Evolutionary conservation across 208 protist genomes (phyloP), one percentile per base, ranked within the genome.

Genomic region (Jaenimonas drosophilae): DNA sequence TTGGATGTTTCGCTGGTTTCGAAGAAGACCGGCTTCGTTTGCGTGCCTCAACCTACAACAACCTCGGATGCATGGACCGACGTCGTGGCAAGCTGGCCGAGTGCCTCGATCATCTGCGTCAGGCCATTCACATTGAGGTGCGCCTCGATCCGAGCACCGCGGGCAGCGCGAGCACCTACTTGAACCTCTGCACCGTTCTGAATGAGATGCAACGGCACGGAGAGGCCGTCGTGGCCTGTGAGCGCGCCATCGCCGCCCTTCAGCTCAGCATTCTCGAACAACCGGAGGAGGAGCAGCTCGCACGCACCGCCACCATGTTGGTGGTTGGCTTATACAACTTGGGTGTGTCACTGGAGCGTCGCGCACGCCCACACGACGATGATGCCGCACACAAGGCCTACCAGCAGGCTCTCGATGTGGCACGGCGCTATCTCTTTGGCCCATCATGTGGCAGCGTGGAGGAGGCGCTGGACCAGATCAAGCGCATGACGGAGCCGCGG

Each of bases 21-120:
- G 76, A 82, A 14, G 17, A 64, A 29, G 59, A 72, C 16, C 62
- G 88, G 26, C 51, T 84, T 7, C 58, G 70, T 2, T 60, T 92
- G 48, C 80, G 83, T 33, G 84, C 81, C 1, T 59, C 81, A 3
- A 95, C 88, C 46, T 66, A 76, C 36, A 95, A 95, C 64, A 91
- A 95, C 60, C 65, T 91, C 23, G 88, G 88, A 11, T 93, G 83
- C 51, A 74, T 95, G 61, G 77, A 91, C 50, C 74, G 77, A 23
- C 74, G 82, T 11, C 83, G 88, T 14, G 70, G 65, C 19, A 54
- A 53, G 1, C 49, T 81, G 19, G 59, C 71, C 16, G 51, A 70
- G 2, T 70, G 84, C 5, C 63, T 91, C 1, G 14, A 51, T 3
- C 77, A 88, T 42, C 61, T 95, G 5, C 61, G 69, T 25, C 65